phyloP scores from a whole-genome alignment of 306 rosid genomes.

The Styphnolobium japonicum region DNA sequence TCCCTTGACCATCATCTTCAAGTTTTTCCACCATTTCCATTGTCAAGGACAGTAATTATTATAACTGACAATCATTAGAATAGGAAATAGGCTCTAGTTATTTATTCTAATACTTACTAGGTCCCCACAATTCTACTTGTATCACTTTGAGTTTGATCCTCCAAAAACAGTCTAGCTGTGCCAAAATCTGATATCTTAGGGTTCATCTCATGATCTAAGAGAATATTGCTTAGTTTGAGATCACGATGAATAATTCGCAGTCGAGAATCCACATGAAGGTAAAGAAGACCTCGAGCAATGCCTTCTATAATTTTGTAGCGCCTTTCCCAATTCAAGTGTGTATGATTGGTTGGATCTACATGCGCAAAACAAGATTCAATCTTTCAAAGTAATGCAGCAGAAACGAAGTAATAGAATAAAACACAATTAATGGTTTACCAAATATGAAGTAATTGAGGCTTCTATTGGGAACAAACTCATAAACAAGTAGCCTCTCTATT shows the following conservation, averaged over 20 bases:
- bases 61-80: too few relatives aligned
- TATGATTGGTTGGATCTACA: not conserved
- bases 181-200: too few relatives aligned
- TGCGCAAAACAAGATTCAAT: not conserved
- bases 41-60: too few relatives aligned
- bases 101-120: not conserved
- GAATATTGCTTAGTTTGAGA: too few relatives aligned
- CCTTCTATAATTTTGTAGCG: not conserved
- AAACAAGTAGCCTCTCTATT: too few relatives aligned
- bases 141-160: not conserved
- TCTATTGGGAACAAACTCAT: too few relatives aligned
- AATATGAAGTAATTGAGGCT: not conserved
- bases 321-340: not conserved
- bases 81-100: too few relatives aligned
- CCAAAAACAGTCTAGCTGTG: too few relatives aligned
- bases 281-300: not conserved
- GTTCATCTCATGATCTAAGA: too few relatives aligned
- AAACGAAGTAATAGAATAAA: not conserved
- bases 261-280: not conserved
- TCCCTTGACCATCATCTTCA: too few relatives aligned
- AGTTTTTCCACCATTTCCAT: too few relatives aligned
- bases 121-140: not conserved
- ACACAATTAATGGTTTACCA: not conserved
- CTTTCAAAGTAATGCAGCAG: not conserved
- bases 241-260: not conserved